Percentiles rank a stretch among this genome's conserved stretches.
Conservation (phyloP, 139 green algal genomes). For the Asterochloris sp. region DNA sequence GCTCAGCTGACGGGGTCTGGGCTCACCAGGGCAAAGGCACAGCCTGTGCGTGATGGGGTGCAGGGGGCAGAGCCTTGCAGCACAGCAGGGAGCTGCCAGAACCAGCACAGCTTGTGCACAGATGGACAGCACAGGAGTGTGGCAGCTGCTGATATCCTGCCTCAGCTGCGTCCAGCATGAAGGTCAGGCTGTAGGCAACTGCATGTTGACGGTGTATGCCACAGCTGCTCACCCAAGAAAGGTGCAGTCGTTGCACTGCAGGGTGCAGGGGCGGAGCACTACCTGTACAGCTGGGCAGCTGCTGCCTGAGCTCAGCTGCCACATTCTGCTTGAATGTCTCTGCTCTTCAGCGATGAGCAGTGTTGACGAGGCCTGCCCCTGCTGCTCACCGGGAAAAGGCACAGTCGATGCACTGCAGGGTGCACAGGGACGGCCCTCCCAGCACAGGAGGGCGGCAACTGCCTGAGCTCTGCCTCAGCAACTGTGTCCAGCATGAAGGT, state of each 20-base stretch:
- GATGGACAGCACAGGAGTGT: not conserved
- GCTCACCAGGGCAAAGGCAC: no score
- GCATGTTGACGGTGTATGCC: constrained; percentile 37
- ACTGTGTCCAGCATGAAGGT: constrained; percentile 43
- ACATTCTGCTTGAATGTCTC: no score
- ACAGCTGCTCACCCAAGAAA: constrained; percentile 2
- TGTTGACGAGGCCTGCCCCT: no score
- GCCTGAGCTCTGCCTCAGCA: constrained; percentile 9
- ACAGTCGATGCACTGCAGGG: constrained; percentile 37
- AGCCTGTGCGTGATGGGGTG: no score
- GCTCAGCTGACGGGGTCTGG: no score
- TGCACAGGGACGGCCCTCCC: constrained; percentile 9
- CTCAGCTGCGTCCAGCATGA: constrained; percentile 32
- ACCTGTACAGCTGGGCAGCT: no score
- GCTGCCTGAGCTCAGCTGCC: no score
- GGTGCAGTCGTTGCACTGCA: no score
- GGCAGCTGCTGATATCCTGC: constrained; percentile 4
- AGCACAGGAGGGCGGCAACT: not conserved
- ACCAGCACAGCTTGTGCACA: constrained; percentile 39
- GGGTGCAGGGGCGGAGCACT: no score
- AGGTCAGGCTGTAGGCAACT: constrained; percentile 66
- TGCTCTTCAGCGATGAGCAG: no score
- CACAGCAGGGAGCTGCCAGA: constrained; percentile 13
- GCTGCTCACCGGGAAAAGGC: constrained; percentile 27
- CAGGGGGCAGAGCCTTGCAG: no score